A percentile compares a stretch with the other conserved stretches of the same genome.
Conservation (phyloP, 805 yeast species). For the Starmerella floricola region DNA sequence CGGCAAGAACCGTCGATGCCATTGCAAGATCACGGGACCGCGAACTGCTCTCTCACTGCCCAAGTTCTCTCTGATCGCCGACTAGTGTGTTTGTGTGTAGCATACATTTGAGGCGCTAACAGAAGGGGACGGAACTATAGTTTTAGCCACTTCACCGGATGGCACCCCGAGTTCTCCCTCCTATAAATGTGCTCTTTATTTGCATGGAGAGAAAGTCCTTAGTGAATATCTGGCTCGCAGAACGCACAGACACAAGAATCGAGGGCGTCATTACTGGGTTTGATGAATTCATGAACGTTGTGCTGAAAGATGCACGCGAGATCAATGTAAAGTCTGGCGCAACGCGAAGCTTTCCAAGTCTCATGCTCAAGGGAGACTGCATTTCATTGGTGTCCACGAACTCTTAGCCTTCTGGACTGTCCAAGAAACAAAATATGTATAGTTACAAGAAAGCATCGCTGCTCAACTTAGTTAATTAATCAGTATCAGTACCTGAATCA, state of each 20-base stretch:
- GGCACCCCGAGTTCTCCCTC: slow-evolving; percentile 45
- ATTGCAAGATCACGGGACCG: no score
- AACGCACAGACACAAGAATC: slow-evolving; percentile 63
- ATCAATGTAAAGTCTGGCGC: slow-evolving; percentile 43
- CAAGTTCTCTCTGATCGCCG: no score
- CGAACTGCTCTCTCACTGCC: no score
- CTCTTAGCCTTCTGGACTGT: no score
- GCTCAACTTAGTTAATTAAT: no score
- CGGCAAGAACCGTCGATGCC: no score
- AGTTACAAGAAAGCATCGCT: no score
- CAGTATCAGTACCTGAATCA: neutral
- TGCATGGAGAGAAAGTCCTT: slow-evolving; percentile 67
- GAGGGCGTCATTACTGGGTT: slow-evolving; percentile 79
- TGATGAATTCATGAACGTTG: slow-evolving; percentile 92
- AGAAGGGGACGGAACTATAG: neutral
- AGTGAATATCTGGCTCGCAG: slow-evolving; percentile 82
- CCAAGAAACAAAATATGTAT: no score
- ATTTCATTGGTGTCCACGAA: slow-evolving; percentile 53
- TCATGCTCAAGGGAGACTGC: slow-evolving; percentile 86
- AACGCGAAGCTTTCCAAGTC: slow-evolving; percentile 36
- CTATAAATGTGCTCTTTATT: slow-evolving; percentile 81
- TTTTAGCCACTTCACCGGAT: neutral
- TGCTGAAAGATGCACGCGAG: slow-evolving; percentile 52
- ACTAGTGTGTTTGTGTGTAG: no score
- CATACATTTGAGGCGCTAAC: no score